Base-by-base conservation (phyloP, 1,139 yeast genomes). In the Wickerhamiella pararugosa region DNA sequence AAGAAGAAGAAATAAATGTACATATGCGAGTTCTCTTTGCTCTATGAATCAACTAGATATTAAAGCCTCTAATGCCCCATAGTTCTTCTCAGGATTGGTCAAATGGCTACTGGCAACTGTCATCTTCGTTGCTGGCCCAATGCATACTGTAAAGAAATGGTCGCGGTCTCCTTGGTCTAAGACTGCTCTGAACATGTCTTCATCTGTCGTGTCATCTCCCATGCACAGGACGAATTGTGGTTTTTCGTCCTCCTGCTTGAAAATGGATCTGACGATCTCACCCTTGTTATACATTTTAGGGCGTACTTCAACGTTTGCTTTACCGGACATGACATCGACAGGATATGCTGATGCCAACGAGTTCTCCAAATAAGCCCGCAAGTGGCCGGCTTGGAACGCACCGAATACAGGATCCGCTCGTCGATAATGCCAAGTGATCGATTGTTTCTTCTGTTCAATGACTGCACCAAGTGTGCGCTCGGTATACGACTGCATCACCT, bases 141-240 rank as follows among this genome's bases (percentile, higher is more conserved):
- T 94, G 15, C 94, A 83, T 30, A 84, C 90, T 0, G 97, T 87
- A 57, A 78, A 87, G 25, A 82, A 67, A 28, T 64, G 57, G 5
- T 61, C 60, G 9, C 54, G 54, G 5, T 49, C 42, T 8, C 49
- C 43, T 29, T 50, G 49, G 37, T 55, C 57, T 29, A 51, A 50
- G 51, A 90, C 65, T 26, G 90, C 79, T 47, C 67, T 70, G 61
- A 90, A 90, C 99, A 90, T 90, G 57, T 90, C 98, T 60, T 90
- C 99, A 60, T 90, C 99, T 0, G 99, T 92, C 42, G 79, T 70
- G 59, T 90, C 99, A 60, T 90, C 99, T 39, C 99, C 99, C 38
- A 84, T 65, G 63, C 97, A 90, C 44, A 87, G 62, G 40, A 82
- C 73, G 56, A 92, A 90, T 7, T 47, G 48, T 3, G 54, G 53